Evolutionary conservation across 225 moss, liverwort and hornwort genomes (phyloP).

Genomic region (Ulota crispa): DNA sequence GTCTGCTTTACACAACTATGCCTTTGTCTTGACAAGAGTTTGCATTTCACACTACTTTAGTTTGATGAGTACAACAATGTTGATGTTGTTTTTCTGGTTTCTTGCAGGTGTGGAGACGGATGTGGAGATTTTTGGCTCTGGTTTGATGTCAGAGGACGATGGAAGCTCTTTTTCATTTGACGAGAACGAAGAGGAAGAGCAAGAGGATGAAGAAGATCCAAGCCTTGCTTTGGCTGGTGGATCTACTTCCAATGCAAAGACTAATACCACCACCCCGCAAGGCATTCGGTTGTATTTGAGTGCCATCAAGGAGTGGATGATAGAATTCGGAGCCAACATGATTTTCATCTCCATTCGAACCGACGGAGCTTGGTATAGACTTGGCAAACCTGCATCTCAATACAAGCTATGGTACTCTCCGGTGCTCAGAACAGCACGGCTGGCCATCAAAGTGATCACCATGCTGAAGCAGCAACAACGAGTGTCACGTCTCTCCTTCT

Average conservation of each 20-base stretch:
- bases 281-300: slow-evolving; percentile 88
- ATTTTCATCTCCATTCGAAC: slow-evolving; percentile 84
- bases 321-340: slow-evolving; percentile 86
- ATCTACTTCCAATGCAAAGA: slow-evolving; percentile 15
- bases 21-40: neutral
- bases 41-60: too few relatives aligned
- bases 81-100: too few relatives aligned
- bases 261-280: slow-evolving; percentile 22
- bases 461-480: slow-evolving; percentile 82
- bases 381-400: slow-evolving; percentile 78
- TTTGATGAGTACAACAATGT: too few relatives aligned
- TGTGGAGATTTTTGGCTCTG: slow-evolving; percentile 92
- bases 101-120: slow-evolving; percentile 78
- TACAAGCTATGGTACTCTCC: slow-evolving; percentile 79
- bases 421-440: slow-evolving; percentile 73
- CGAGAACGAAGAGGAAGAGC: slow-evolving; percentile 27
- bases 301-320: slow-evolving; percentile 97
- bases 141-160: slow-evolving; percentile 90
- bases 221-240: slow-evolving; percentile 25
- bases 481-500: slow-evolving; percentile 80
- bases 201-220: slow-evolving; percentile 14
- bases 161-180: slow-evolving; percentile 62
- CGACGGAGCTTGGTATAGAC: slow-evolving; percentile 96
- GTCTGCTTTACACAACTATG: slow-evolving; percentile 26
- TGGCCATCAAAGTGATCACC: slow-evolving; percentile 80